phyloP scores from a whole-genome alignment of 75 land plant species.

The Gnetum montanum region DNA sequence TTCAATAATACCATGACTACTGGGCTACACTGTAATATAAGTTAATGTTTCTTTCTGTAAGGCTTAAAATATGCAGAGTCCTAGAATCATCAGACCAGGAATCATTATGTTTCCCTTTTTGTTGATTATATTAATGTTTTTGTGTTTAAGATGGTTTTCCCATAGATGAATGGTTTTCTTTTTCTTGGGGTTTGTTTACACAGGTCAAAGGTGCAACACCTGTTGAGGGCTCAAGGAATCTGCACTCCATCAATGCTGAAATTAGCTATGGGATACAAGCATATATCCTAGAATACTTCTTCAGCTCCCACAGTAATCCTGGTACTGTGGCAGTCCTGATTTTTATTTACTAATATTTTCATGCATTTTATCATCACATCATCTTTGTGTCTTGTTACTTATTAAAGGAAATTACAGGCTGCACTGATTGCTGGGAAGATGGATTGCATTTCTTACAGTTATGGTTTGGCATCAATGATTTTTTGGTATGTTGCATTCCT shows the following conservation, averaged over 20 bases:
- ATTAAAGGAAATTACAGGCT: conserved; percentile 17
- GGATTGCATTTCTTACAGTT: conserved; percentile 68
- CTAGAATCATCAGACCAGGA: too few species aligned
- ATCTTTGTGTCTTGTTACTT: not conserved
- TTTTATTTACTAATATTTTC: not conserved
- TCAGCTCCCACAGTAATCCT: conserved; percentile 12
- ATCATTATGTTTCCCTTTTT: too few species aligned
- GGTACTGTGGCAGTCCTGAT: not conserved
- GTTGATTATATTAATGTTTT: too few species aligned
- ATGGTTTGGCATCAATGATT: conserved; percentile 76
- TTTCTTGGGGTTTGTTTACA: too few species aligned
- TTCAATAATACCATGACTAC: too few species aligned
- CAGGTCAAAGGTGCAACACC: too few species aligned
- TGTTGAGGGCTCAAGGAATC: conserved; percentile 29
- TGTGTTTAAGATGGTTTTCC: too few species aligned
- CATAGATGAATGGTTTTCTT: too few species aligned
- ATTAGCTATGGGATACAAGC: conserved; percentile 40
- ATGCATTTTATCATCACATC: not conserved
- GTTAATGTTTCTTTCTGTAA: too few species aligned
- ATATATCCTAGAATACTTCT: conserved; percentile 69
- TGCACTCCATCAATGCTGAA: conserved; percentile 51
- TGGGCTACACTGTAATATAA: too few species aligned
- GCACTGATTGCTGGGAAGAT: conserved; percentile 38
- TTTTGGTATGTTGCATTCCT: conserved; percentile 45
- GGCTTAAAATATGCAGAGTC: too few species aligned